phyloP scores from a whole-genome alignment of 192 early-diverging fungal species.

The Dissophora globulifera region DNA sequence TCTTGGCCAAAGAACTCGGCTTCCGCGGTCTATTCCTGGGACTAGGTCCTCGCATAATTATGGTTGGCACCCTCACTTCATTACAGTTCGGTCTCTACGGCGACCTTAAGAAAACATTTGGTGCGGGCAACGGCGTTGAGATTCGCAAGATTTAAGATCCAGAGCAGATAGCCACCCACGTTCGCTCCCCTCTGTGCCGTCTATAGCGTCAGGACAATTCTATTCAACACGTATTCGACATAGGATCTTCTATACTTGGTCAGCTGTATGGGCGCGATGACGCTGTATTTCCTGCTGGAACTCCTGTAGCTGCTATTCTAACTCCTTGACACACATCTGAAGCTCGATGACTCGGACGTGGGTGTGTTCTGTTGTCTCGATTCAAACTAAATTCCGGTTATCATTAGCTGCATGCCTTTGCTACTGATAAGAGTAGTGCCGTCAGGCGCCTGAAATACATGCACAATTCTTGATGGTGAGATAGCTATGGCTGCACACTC shows the following conservation, averaged over 20 bases:
- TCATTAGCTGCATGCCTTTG: too few species aligned
- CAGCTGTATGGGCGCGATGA: slow-evolving; percentile 26
- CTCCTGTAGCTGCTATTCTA: slow-evolving; percentile 26
- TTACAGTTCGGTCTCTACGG: slow-evolving; percentile 70
- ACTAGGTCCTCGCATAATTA: slow-evolving; percentile 67
- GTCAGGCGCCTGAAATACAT: too few species aligned
- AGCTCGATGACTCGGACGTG: neutral
- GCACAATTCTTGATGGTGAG: too few species aligned
- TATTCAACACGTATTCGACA: too few species aligned
- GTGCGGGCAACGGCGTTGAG: slow-evolving; percentile 59
- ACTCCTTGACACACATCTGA: slow-evolving; percentile 6
- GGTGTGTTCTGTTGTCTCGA: slow-evolving; percentile 49
- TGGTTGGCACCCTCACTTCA: slow-evolving; percentile 66
- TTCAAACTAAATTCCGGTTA: too few species aligned
- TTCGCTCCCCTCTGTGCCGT: too few species aligned
- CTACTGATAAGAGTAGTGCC: too few species aligned
- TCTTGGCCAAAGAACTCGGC: slow-evolving; percentile 56
- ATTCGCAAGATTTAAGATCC: slow-evolving; percentile 2
- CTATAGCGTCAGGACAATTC: too few species aligned
- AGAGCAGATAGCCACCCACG: neutral
- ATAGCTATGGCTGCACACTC: too few species aligned
- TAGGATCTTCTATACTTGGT: slow-evolving; percentile 24
- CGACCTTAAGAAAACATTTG: slow-evolving; percentile 61
- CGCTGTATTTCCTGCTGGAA: slow-evolving; percentile 29
- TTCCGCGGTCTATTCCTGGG: slow-evolving; percentile 62